Conservation (phyloP, 2,329 filamentous ascomycete genomes). For the Trichophyton benhamiae region DNA sequence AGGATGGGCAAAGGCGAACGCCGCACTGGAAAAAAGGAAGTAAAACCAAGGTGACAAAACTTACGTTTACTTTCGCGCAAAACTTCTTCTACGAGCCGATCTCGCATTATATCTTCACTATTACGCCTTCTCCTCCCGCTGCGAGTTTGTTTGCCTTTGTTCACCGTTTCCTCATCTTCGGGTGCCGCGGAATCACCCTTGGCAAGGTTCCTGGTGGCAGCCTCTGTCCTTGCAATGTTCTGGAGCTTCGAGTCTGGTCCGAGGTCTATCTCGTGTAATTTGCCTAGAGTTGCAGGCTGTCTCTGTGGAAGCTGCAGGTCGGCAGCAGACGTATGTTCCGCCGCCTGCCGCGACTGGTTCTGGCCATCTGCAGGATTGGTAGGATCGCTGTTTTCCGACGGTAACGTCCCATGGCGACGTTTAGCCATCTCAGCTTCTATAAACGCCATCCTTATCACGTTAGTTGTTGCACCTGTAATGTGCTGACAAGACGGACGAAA, state of each 20-base stretch:
- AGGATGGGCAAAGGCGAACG: neutral
- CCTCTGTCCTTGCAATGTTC: conserved; percentile 35
- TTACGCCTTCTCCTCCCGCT: conserved; percentile 35
- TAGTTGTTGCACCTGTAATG: conserved; percentile 30
- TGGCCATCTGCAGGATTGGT: conserved; percentile 3
- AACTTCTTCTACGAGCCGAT: conserved; percentile 45
- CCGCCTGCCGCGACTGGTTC: neutral
- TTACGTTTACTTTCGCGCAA: conserved; percentile 44
- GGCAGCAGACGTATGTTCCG: conserved; percentile 6
- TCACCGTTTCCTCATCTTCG: conserved; percentile 19
- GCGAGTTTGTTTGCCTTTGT: conserved; percentile 32
- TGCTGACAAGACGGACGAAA: neutral
- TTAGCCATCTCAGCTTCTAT: conserved; percentile 56
- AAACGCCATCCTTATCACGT: conserved; percentile 53
- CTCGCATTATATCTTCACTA: conserved; percentile 42
- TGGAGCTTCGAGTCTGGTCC: conserved; percentile 34
- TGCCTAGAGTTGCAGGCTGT: conserved; percentile 42
- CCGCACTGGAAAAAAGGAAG: neutral
- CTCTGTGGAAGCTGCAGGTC: conserved; percentile 25
- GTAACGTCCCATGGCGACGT: conserved; percentile 16
- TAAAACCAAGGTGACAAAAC: conserved; percentile 10
- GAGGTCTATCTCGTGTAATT: conserved; percentile 46
- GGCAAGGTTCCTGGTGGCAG: conserved; percentile 33
- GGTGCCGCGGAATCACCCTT: conserved; percentile 20
- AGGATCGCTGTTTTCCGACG: conserved; percentile 9